These are phyloP conservation scores for Rhizopogon vulgaris DNA, from an alignment of 768 basidiomycete species.

Conservation along the genomic window DNA sequence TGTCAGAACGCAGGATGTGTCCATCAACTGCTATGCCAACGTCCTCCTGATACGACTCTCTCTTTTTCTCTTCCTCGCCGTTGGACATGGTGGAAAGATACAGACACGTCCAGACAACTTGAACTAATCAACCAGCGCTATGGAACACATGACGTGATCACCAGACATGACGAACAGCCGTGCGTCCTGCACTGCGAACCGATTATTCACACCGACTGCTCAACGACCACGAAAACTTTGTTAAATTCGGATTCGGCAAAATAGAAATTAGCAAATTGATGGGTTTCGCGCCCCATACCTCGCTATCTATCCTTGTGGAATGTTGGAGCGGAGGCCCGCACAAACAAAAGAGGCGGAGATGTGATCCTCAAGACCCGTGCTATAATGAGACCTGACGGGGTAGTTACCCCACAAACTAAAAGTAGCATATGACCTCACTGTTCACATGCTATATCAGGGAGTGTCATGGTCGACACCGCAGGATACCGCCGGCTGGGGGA, in stretches of 20 bases:
- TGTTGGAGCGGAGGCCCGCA: slow-evolving; percentile 4
- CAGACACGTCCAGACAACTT: not conserved
- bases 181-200: not conserved
- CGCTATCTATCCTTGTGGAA: not conserved
- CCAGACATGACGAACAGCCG: not conserved
- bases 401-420: not conserved
- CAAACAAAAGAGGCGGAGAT: not conserved
- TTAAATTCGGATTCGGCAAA: not conserved
- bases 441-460: too few species aligned
- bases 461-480: not conserved
- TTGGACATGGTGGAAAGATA: slow-evolving; percentile 9
- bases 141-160: not conserved
- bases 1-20: not conserved
- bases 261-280: not conserved
- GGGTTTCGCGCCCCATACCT: not conserved
- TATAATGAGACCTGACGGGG: not conserved
- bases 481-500: not conserved
- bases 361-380: not conserved
- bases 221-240: not conserved
- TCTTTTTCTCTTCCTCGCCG: slow-evolving; percentile 10
- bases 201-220: not conserved
- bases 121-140: not conserved
- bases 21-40: not conserved
- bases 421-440: not conserved
- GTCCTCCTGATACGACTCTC: slow-evolving; percentile 4